Base-by-base conservation (phyloP, 257 asterid genomes). In the Rehmannia glutinosa region DNA sequence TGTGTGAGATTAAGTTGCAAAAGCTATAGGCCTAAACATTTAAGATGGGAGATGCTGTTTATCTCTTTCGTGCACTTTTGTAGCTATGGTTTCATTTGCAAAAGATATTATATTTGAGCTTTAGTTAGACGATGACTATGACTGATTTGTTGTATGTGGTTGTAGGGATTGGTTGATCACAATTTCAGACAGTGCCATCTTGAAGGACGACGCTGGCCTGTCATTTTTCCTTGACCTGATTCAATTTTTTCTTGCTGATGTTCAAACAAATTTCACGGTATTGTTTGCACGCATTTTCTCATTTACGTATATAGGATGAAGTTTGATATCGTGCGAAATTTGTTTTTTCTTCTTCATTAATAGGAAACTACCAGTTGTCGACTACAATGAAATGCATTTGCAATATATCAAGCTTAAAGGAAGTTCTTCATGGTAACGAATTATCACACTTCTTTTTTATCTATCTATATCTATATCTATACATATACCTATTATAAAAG, bases 371-470 rank as follows among this genome's bases (percentile, higher is more conserved):
- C 45, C 70, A 16, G 72, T 32, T 13, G 80, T 78, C 65, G 70
- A 84, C 80, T 84, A 54, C 56, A 46, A 46, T 21, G 30, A 30
- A 2, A 28, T 81, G 24, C 61, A 68, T 46, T 33, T 23, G 5
- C 80, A 73, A 46, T 72, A 62, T 43, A 60, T 71, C 76, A 81
- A 76, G 78, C 83, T 84, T 25, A 84, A 76, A 69, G 89, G 84
- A 78, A 71, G 89, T 56, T 78, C 86, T 19, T 72, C 77, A 24
- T 76, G 89, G 86, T 83, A 77, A n/a, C n/a, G n/a, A n/a, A 75
- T 13, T 32, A 1, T 13, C 12, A 21, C 28, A n/a, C 51, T 13
- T 19, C 25, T 59, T 57, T 33, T 62, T 28, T 35, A 41, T 32
- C n/a, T n/a, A n/a, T n/a, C n/a, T n/a, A n/a, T n/a, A n/a, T n/a